phyloP scores from a whole-genome alignment of 306 rosid genomes.

The Hippophae tibetana region DNA sequence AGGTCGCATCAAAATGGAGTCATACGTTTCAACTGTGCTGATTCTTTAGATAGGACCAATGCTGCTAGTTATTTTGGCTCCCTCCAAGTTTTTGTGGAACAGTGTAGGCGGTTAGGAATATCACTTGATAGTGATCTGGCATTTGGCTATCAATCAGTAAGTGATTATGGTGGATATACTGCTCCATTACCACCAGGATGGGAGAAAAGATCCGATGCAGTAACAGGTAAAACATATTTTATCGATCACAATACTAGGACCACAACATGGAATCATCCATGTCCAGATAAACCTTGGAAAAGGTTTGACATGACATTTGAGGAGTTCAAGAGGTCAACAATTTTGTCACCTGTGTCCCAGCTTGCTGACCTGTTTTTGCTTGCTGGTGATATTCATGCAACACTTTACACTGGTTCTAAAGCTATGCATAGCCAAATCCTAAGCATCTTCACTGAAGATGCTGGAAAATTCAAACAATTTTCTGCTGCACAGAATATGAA shows the following conservation, averaged over 20 bases:
- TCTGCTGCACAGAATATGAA: constrained; percentile 92
- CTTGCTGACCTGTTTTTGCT: constrained; percentile 88
- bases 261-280: constrained; percentile 95
- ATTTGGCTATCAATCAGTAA: constrained; percentile 54
- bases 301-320: constrained; percentile 96
- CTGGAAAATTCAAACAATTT: constrained; percentile 90
- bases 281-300: constrained; percentile 99
- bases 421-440: constrained; percentile 99
- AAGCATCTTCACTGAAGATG: constrained; percentile 86
- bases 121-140: constrained; percentile 78
- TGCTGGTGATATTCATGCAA: constrained; percentile 97
- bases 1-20: constrained; percentile 92
- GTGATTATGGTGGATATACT: constrained; percentile 57
- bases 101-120: constrained; percentile 92
- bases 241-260: constrained; percentile 97
- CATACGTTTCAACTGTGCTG: constrained; percentile 92
- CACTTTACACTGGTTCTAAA: constrained; percentile 94
- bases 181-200: constrained; percentile 99
- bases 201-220: constrained; percentile 95
- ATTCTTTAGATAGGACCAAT: constrained; percentile 97
- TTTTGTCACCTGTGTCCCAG: constrained; percentile 84
- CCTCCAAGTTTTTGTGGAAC: constrained; percentile 93
- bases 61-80: constrained; percentile 97
- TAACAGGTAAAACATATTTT: constrained; percentile 77
- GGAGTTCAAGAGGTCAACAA: constrained; percentile 85